Evolutionary conservation across 2,329 filamentous ascomycete genomes (phyloP).

Genomic region (Hypoxylon sp.): DNA sequence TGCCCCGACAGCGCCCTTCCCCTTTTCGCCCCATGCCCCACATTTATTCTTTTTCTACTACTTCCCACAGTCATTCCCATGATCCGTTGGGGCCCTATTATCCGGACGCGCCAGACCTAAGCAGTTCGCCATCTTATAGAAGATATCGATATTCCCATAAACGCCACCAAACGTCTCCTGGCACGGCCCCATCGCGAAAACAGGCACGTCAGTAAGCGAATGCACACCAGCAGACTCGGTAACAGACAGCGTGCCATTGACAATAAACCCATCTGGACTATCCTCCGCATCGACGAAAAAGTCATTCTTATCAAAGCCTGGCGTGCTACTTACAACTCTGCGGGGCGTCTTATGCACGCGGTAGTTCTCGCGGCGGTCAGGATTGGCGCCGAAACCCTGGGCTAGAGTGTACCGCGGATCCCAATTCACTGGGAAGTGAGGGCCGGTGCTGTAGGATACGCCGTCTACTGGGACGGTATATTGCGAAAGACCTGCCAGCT

Average conservation of each 20-base stretch:
- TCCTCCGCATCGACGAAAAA: conserved; percentile 80
- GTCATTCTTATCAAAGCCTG: conserved; percentile 65
- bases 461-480: conserved; percentile 74
- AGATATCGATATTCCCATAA: conserved; percentile 80
- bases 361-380: conserved; percentile 84
- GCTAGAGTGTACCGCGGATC: conserved; percentile 87
- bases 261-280: conserved; percentile 74
- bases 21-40: conserved; percentile 2
- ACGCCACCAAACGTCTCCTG: conserved; percentile 81
- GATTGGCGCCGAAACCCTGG: conserved; percentile 77
- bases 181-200: conserved; percentile 85
- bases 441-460: conserved; percentile 79
- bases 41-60: conserved; percentile 3
- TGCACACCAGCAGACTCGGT: conserved; percentile 78
- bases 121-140: conserved; percentile 80
- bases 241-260: conserved; percentile 82
- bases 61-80: conserved; percentile 17
- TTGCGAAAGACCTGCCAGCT: conserved; percentile 80
- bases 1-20: background rate
- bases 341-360: conserved; percentile 77
- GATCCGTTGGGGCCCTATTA: conserved; percentile 18
- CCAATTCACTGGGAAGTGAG: conserved; percentile 87
- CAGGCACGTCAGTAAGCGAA: conserved; percentile 82
- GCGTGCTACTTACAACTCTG: conserved; percentile 69
- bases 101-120: conserved; percentile 67